These are phyloP conservation scores for Trichomonascus vanleenenianus DNA, from an alignment of 805 yeast genomes.

Conservation along the genomic window DNA sequence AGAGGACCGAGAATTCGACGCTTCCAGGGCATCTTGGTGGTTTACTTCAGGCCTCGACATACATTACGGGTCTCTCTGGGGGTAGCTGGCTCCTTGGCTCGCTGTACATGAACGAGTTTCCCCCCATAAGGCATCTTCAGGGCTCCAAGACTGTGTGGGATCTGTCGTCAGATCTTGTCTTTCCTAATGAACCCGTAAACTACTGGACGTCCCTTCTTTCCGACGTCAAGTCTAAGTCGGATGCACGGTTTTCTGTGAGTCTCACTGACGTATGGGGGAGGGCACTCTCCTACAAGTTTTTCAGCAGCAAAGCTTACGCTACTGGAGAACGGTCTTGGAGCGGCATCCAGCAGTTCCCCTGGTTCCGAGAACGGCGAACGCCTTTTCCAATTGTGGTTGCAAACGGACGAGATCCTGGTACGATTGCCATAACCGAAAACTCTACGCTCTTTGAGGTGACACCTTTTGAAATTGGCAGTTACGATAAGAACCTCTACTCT, in stretches of 20 bases:
- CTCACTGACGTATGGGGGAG: conserved; percentile 75
- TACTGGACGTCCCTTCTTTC: conserved; percentile 38
- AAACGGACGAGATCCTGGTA: conserved; percentile 34
- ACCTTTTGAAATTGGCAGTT: conserved; percentile 58
- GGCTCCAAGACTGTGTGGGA: conserved; percentile 51
- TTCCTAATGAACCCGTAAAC: conserved; percentile 27
- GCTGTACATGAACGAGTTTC: conserved; percentile 59
- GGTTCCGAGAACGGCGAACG: conserved; percentile 50
- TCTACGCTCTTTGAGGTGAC: conserved; percentile 46
- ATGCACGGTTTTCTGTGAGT: conserved; percentile 57
- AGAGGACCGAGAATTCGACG: conserved; percentile 52
- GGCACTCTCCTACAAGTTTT: conserved; percentile 59
- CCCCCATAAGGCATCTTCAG: conserved; percentile 53
- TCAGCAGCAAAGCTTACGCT: conserved; percentile 50
- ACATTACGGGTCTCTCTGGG: conserved; percentile 71
- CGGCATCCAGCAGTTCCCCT: conserved; percentile 44
- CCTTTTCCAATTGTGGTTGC: conserved; percentile 56
- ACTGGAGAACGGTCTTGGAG: conserved; percentile 50
- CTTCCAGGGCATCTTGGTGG: conserved; percentile 61
- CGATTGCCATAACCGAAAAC: conserved; percentile 45
- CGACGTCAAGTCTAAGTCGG: conserved; percentile 42
- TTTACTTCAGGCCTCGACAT: conserved; percentile 56
- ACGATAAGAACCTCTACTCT: conserved; percentile 61
- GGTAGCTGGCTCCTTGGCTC: conserved; percentile 77
- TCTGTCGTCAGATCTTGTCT: conserved; percentile 46